Base-by-base conservation (phyloP, 768 basidiomycete genomes). In the Xerocomellus intermedius region DNA sequence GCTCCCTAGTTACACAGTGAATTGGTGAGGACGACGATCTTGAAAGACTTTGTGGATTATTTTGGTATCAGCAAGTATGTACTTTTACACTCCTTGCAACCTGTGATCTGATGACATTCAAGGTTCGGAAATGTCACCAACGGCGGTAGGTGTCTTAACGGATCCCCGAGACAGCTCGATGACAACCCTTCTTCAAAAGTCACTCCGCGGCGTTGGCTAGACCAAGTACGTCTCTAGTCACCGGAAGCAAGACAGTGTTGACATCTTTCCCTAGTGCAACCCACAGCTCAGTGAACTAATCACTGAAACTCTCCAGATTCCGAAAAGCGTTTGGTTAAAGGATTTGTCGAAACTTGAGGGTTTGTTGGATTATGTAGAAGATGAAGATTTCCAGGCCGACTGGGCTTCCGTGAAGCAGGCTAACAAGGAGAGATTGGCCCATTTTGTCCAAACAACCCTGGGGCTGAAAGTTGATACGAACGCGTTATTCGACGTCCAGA, bases 1-100 rank as follows among this genome's bases (percentile, higher is more conserved):
- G 22, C 1, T 38, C 45, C 28, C 4, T 48, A 86, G 82, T 78
- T 98, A 26, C 97, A 98, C 77, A 90, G 87, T 55, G 87, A 93
- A 50, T 82, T 98, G 42, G 89, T 98, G 49, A 80, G 78, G 71
- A 85, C 86, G 21, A 92, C 88, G 8, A 90, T 92, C 61, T 69
- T 90, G 63, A 91, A 89, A 66, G 94, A 97, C 74, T 96, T 96
- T 67, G 95, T 97, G 44, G 94, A 97, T 32, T 91, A 89, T 71
- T 89, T 86, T 65, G 96, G 96, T 3, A 68, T 83, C 56, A 88
- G 88, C 86, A 94, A 89, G 85, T 77, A 58, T 13, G 64, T 58
- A 10, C 26, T 33, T 36, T 21, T 17, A 2, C 32, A 19, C 13
- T n/a, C 24, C 24, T 35, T 43, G 17, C 14, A 26, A 21, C 32